Evolutionary conservation across 768 basidiomycete genomes (phyloP).

Genomic region (Auricularia cornea): DNA sequence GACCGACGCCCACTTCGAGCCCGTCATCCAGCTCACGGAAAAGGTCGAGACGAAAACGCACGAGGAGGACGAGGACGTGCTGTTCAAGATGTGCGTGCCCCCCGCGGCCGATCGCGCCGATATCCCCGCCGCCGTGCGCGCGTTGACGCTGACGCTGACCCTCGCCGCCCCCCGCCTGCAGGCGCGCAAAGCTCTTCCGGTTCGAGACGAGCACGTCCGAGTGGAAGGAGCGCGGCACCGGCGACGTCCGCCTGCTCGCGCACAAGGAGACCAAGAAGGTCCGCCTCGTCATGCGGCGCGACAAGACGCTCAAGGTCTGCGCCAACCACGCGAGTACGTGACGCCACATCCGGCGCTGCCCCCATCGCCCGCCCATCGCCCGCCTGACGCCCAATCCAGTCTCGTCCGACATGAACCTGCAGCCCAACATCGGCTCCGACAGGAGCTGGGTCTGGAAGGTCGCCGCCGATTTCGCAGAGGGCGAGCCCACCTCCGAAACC

Average conservation of each 20-base stretch:
- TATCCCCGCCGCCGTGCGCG: neutral
- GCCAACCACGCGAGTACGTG: conserved; percentile 92
- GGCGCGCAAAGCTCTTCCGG: conserved; percentile 97
- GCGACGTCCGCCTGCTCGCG: conserved; percentile 84
- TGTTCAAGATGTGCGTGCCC: conserved; percentile 87
- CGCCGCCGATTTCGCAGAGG: conserved; percentile 88
- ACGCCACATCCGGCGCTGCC: neutral
- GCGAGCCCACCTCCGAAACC: conserved; percentile 84
- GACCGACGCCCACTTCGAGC: conserved; percentile 86
- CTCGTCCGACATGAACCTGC: conserved; percentile 81
- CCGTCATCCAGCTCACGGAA: conserved; percentile 93
- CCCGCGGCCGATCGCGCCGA: conserved; percentile 10
- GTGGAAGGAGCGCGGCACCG: conserved; percentile 99
- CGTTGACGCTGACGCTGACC: neutral
- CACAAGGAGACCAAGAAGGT: conserved; percentile 89
- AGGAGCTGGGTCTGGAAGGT: conserved; percentile 99
- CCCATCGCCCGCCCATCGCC: neutral
- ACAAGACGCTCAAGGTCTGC: conserved; percentile 99
- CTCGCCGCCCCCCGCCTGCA: conserved; percentile 28
- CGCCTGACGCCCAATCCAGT: conserved; percentile 38
- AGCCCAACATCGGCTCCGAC: conserved; percentile 97
- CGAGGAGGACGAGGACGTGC: conserved; percentile 87
- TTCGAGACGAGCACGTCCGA: conserved; percentile 71
- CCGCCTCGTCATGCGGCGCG: conserved; percentile 96
- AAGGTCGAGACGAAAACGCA: conserved; percentile 90